Base-by-base conservation (phyloP, 225 moss, liverwort and hornwort genomes). In the Bryum argenteum region DNA sequence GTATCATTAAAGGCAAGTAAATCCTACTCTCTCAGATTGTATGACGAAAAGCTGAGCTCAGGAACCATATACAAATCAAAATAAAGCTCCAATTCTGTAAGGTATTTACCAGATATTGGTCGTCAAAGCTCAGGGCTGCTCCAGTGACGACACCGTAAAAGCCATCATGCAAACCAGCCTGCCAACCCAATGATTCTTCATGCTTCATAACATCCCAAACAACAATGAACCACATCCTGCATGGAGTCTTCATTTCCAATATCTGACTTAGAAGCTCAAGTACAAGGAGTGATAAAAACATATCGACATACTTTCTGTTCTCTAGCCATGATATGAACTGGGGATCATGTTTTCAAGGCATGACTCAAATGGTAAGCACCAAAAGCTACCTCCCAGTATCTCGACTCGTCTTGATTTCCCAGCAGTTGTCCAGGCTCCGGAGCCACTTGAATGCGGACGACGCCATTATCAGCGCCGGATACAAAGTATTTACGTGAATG, bases 61-160 rank as follows among this genome's bases (percentile, higher is more conserved):
- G 11, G 38, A 61, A 55, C 2, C 41, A 20, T 66, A 71, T 50
- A 21, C 37, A 67, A 18, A 61, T 9, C 28, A 67, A 26, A 38
- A 13, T 43, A n/a, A n/a, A n/a, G n/a, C n/a, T 22, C 43, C 37
- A 44, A 39, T 44, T 67, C 10, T 38, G 38, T 42, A 45, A 53
- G 18, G 12, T 33, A 17, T 15, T 57, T 88, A 96, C 96, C 89
- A 97, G 79, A 82, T 79, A 94, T 37, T 83, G 79, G 69, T 94
- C 93, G 67, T 97, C 96, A 78, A 85, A 94, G 73, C 96, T 97
- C 48, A 91, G 64, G 14, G 80, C 71, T 61, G 86, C 96, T 73
- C 96, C 96, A 61, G 84, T 88, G 63, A 97, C 96, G 28, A 85
- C 90, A 78, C 96, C 96, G 55, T 94, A 88, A 77, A 94, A 97